phyloP scores from a whole-genome alignment of 2,329 filamentous ascomycete species.

The Penicillium brevicompactum region DNA sequence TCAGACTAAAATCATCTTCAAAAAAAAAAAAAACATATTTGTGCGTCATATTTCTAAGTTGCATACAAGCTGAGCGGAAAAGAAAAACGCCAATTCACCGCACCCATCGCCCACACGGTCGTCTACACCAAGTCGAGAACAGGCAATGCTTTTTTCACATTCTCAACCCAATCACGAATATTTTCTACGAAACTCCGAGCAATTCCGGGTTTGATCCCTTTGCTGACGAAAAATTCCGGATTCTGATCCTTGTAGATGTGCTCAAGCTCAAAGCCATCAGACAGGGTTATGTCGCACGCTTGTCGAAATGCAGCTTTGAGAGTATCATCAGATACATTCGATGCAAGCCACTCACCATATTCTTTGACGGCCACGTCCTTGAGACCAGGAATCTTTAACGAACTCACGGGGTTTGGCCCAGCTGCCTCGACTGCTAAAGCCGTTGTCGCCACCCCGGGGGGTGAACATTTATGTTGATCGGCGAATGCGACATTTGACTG shows the following conservation, averaged over 20 bases:
- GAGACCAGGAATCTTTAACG: not conserved
- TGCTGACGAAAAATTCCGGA: not conserved
- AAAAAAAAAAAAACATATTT: no score
- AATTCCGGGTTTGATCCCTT: not conserved
- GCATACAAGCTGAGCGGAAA: no score
- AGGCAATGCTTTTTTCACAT: not conserved
- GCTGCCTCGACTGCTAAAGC: not conserved
- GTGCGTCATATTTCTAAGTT: no score
- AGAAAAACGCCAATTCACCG: no score
- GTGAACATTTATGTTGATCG: conserved; percentile 17
- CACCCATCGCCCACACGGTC: not conserved
- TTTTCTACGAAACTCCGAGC: no score
- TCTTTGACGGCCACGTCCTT: not conserved
- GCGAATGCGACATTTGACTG: conserved; percentile 1
- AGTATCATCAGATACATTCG: not conserved
- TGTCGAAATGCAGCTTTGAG: not conserved
- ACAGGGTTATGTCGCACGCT: not conserved
- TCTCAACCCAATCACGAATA: not conserved
- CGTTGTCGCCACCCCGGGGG: not conserved
- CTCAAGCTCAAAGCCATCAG: not conserved
- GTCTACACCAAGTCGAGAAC: not conserved
- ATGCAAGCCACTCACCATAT: not conserved
- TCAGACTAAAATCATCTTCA: no score
- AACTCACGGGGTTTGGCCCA: not conserved
- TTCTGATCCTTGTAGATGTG: not conserved